Conservation (phyloP, 805 yeast genomes). For the Lachancea sp. region DNA sequence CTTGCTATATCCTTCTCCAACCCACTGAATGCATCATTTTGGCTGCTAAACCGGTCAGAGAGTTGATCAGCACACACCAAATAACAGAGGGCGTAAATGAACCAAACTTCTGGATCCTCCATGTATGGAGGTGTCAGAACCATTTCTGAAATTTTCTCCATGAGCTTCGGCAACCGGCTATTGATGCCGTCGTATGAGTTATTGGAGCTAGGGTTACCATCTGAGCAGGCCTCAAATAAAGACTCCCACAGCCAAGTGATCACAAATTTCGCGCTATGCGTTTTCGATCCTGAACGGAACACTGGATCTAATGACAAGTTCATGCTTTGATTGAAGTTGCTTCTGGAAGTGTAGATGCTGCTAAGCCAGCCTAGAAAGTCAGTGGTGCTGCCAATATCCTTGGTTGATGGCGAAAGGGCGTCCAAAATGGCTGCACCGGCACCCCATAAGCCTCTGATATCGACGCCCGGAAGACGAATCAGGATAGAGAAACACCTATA, state of each 20-base stretch:
- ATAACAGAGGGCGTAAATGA: constrained; percentile 24
- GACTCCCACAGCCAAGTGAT: constrained; percentile 27
- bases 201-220: background rate
- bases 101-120: constrained; percentile 31
- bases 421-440: constrained; percentile 51
- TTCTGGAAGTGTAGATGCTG: constrained; percentile 22
- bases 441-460: constrained; percentile 57
- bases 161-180: constrained; percentile 11
- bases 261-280: constrained; percentile 25
- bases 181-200: background rate
- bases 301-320: constrained; percentile 25
- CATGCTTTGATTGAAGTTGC: constrained; percentile 19
- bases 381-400: constrained; percentile 8
- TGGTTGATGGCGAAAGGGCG: constrained; percentile 9
- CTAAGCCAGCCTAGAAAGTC: constrained; percentile 28
- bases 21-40: constrained; percentile 7
- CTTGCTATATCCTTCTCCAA: constrained; percentile 19
- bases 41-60: constrained; percentile 13
- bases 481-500: constrained; percentile 47
- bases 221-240: constrained; percentile 8
- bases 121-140: constrained; percentile 29
- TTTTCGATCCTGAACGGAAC: constrained; percentile 26
- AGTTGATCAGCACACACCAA: constrained; percentile 23
- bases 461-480: constrained; percentile 43
- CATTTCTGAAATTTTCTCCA: constrained; percentile 26